These are phyloP conservation scores for Furcasterigmium sp. DNA, from an alignment of 2,329 filamentous ascomycete genomes.

Conservation along the genomic window DNA sequence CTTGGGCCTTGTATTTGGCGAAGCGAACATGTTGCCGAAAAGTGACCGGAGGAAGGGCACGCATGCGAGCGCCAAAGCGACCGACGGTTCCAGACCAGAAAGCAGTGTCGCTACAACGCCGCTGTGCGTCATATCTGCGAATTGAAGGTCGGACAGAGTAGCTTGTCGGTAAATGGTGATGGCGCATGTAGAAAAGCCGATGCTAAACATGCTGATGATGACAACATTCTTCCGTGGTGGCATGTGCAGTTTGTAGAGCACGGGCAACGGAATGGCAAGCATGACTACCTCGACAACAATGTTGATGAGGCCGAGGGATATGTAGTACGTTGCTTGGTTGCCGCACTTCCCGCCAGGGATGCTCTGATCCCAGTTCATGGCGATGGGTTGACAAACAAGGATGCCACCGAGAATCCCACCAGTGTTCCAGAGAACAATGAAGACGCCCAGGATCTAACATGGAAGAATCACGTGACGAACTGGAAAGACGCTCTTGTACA, in stretches of 20 bases:
- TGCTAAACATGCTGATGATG: constrained; percentile 21
- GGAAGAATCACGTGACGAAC: constrained; percentile 16
- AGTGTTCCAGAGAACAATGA: constrained; percentile 18
- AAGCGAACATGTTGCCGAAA: neutral
- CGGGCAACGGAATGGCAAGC: constrained; percentile 23
- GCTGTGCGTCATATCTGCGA: constrained; percentile 2
- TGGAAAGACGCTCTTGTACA: constrained; percentile 21
- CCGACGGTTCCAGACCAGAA: constrained; percentile 1
- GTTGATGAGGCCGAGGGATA: constrained; percentile 22
- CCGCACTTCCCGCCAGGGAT: constrained; percentile 23
- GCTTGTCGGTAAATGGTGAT: constrained; percentile 2
- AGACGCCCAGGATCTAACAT: constrained; percentile 15
- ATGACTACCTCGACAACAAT: constrained; percentile 25
- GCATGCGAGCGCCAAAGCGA: constrained; percentile 1
- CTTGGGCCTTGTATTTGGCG: neutral
- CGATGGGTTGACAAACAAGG: constrained; percentile 26
- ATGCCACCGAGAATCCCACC: constrained; percentile 20
- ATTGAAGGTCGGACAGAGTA: neutral
- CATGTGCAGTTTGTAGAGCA: constrained; percentile 22
- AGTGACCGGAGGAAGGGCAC: constrained; percentile 1
- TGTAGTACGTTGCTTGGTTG: constrained; percentile 21
- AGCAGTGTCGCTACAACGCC: neutral
- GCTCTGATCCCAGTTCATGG: constrained; percentile 26
- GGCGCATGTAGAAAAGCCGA: constrained; percentile 14
- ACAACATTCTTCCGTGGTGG: constrained; percentile 21